Base-by-base conservation (phyloP, 768 basidiomycete species). In the Rhizopogon rudus region DNA sequence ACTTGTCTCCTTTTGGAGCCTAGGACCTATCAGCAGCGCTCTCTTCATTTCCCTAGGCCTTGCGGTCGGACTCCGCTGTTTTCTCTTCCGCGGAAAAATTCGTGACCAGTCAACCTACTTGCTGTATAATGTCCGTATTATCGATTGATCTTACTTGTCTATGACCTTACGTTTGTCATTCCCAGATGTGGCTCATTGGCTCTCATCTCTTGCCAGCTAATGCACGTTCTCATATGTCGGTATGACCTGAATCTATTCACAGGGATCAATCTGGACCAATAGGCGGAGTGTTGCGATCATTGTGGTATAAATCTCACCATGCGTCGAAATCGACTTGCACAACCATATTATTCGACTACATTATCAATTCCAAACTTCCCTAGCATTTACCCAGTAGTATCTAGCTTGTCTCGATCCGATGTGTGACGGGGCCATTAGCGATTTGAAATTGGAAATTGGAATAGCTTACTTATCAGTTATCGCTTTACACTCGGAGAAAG, bases 241-340 rank as follows among this genome's bases (percentile, higher is more conserved):
- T 10, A 12, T 35, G 35, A 25, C 25, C 25, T 25, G 81, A 44
- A 87, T 90, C 66, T 78, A 81, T 63, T 87, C 88, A 13, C 90
- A 92, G 67, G 89, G 89, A 4, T 64, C 25, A 25, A 25, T 25
- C 25, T 25, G 25, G 25, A 25, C 2, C 73, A 9, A 77, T 91
- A 9, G 84, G 82, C 16, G 91, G 91, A 6, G 71, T 83, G 16
- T 67, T 93, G 42, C 80, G 77, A 28, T 79, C 82, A 59, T 63
- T 91, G 63, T 87, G 88, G 4, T 81, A 78, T 65, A 72, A 74
- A 37, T 75, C 81, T 31, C 75, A 73, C 20, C 80, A 91, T 63
- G 88, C 91, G 20, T 81, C 82, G 74, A 91, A 91, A 67, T 65
- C 12, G 20, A 17, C 20, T 35, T 35, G 3, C 46, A 20, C 33